Percentiles rank a stretch among this genome's conserved stretches.
These are phyloP conservation scores for Beauveria asiatica DNA, from an alignment of 2,329 filamentous ascomycete species.

Conservation along the genomic window DNA sequence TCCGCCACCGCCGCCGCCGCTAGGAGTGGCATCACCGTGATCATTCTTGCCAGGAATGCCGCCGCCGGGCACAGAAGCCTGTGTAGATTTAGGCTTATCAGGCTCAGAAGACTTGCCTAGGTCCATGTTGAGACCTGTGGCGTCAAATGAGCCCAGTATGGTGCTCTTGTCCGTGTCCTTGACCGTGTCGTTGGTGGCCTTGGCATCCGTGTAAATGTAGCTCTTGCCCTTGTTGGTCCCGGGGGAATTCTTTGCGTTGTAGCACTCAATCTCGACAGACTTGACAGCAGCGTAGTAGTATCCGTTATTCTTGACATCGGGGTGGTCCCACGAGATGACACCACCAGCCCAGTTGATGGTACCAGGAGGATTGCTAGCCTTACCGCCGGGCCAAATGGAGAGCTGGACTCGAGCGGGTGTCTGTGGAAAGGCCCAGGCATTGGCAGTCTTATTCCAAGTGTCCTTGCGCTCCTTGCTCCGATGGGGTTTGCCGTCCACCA, in stretches of 20 bases:
- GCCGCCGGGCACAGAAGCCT: slow-evolving; percentile 24
- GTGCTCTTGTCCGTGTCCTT: slow-evolving; percentile 67
- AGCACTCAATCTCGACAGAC: slow-evolving; percentile 79
- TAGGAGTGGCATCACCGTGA: slow-evolving; percentile 14
- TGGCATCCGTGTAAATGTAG: slow-evolving; percentile 64
- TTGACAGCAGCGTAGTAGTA: slow-evolving; percentile 83
- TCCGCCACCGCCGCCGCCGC: slow-evolving; percentile 17
- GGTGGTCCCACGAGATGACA: slow-evolving; percentile 71
- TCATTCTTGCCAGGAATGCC: slow-evolving; percentile 19
- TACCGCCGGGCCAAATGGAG: slow-evolving; percentile 91
- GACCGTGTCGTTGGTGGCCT: slow-evolving; percentile 68
- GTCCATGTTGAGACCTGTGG: slow-evolving; percentile 70
- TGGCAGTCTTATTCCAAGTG: slow-evolving; percentile 78
- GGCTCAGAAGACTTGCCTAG: slow-evolving; percentile 26
- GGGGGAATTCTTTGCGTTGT: slow-evolving; percentile 50
- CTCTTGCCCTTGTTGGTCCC: slow-evolving; percentile 62
- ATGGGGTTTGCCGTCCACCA: slow-evolving; percentile 69
- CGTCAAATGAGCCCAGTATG: slow-evolving; percentile 68
- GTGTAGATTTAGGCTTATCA: slow-evolving; percentile 13
- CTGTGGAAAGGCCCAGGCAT: slow-evolving; percentile 83
- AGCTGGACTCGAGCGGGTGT: slow-evolving; percentile 85
- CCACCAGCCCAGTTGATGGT: slow-evolving; percentile 92
- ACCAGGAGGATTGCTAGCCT: slow-evolving; percentile 67
- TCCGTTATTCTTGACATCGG: slow-evolving; percentile 64
- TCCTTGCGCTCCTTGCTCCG: slow-evolving; percentile 66